These are phyloP conservation scores for Verbena officinalis DNA, from an alignment of 257 asterid species.

Conservation along the genomic window DNA sequence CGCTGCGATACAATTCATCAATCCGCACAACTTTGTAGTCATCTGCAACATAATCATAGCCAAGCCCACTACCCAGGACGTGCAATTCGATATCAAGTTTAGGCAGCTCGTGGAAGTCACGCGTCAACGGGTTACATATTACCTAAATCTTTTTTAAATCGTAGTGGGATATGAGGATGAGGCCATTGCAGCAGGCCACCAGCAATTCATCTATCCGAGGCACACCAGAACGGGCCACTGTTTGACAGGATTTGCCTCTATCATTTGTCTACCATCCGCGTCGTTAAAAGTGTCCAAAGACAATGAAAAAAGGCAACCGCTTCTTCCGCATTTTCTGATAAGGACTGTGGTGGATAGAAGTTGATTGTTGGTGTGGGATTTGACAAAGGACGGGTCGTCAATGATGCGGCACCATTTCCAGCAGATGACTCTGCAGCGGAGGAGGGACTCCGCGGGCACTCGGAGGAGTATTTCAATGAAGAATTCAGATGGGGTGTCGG, in stretches of 20 bases:
- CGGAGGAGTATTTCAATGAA: neutral
- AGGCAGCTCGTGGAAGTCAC: neutral
- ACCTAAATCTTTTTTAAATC: neutral
- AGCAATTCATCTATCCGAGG: too few relatives aligned
- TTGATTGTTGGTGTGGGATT: constrained; percentile 6
- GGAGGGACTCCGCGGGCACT: constrained; percentile 14
- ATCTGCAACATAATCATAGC: constrained; percentile 8
- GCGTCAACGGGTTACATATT: constrained; percentile 20
- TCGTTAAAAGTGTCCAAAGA: neutral
- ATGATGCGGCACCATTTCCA: constrained; percentile 12
- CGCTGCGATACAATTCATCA: neutral
- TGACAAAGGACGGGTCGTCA: constrained; percentile 21
- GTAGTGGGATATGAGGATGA: too few relatives aligned
- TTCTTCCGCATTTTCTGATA: neutral
- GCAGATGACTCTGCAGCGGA: constrained; percentile 16
- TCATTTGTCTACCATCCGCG: neutral
- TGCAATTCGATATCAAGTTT: neutral
- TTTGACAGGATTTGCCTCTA: neutral
- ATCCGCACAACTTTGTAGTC: constrained; percentile 20
- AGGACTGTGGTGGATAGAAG: neutral
- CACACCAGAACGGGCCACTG: too few relatives aligned
- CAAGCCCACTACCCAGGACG: neutral
- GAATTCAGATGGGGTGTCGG: constrained; percentile 11
- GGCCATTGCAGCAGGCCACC: too few relatives aligned
- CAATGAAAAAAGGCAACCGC: neutral